Base-by-base conservation (phyloP, 1,284 basidiomycete species). In the Papiliotrema flavescens region DNA sequence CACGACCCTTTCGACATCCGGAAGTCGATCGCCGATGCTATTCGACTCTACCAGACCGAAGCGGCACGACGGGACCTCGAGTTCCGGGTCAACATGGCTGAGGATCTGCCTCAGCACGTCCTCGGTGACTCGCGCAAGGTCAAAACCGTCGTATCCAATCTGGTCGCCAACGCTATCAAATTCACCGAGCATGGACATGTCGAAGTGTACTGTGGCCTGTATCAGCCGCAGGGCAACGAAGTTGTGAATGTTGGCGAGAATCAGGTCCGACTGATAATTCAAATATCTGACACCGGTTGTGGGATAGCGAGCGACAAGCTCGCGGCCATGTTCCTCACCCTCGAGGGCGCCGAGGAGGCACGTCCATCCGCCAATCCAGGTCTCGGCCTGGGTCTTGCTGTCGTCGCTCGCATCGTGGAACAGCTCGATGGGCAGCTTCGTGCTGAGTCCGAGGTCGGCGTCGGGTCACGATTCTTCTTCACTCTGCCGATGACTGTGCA, bases 151-250 rank as follows among this genome's bases (percentile, higher is more conserved):
- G 82, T 95, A 1, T 86, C 88, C 43, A 93, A 92, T 69, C 76
- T 92, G 40, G 87, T 88, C 14, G 88, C 86, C 1, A 93, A 95
- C 69, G 85, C 89, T 26, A 88, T 91, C 62, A 89, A 90, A 79
- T 89, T 87, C 71, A 93, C 90, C 7, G 66, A 75, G 0, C 60
- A 79, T 24, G 90, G 89, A 5, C 78, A 76, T 14, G 85, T 94
- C 47, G 80, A 80, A 17, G 83, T 93, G 6, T 79, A 79, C 47
- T 88, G 87, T 63, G 79, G 77, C 26, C 76, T 78, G 1, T 65
- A 60, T 58, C 64, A 40, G 42, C 42, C 47, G 48, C 51, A 51
- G 42, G 43, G 37, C 26, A 46, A 49, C 23, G 34, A 45, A 28
- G 51, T 43, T 13, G 37, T 36, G 23, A 54, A 53, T 22, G 28